Evolutionary conservation across 1,284 basidiomycete genomes (phyloP), one percentile per base, ranked within the genome.

Genomic region (Sanghuangporus weigelae): DNA sequence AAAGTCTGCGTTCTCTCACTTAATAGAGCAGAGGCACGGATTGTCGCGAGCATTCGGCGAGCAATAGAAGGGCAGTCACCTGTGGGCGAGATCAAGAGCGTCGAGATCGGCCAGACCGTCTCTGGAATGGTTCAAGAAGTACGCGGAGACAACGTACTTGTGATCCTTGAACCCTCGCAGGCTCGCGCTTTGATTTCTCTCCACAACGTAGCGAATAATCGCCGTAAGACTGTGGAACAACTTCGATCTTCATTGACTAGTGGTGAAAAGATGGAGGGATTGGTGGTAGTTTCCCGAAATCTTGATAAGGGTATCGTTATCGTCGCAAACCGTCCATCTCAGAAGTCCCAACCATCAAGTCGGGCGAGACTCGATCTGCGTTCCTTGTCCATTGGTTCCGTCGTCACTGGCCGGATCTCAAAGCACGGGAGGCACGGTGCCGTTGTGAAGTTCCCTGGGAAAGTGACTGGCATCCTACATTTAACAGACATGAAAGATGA

Each of bases 201-300:
- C 56, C 89, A 89, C 70, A 92, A 93, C 68, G 79, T 98, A 54
- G 94, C 96, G n/a, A 92, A 93, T 68, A 84, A 89, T 70, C 85
- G 92, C 23, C 81, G 79, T 21, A 76, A 85, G 11, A 81, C 87
- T 1, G 78, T 90, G 11, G 79, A 89, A n/a, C 89, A 93, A 68
- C 78, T 97, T 21, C 85, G 86, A 26, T 76, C 78, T 1, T 75
- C 79, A 3, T 77, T 98, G 56, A 85, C 89, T 69, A 77, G 80
- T 44, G 93, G 92, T 16, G 90, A 95, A 60, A 81, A 81, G 67
- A 75, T 99, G 23, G 79, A 87, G 12, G 88, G 92, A 56, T 80
- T 99, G 5, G 85, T 93, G 3, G 92, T 99, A 19, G 90, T 95
- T 26, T 91, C 93, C n/a, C 91, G 93, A 70, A 95, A 95, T 73